These are phyloP conservation scores for Agrocybe pediades DNA, from an alignment of 768 basidiomycete genomes.

Conservation along the genomic window DNA sequence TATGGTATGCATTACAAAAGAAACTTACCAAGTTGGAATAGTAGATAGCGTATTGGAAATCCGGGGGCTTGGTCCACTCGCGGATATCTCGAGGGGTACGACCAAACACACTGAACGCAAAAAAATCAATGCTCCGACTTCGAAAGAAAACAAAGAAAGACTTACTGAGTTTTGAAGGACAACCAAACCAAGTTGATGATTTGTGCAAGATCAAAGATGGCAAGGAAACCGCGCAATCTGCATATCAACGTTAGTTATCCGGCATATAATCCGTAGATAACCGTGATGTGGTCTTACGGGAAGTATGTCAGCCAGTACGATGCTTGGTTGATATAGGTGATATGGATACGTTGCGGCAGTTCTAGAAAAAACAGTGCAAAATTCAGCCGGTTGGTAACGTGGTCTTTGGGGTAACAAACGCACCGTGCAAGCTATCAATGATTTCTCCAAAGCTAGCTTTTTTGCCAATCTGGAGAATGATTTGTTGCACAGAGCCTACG, in stretches of 20 bases:
- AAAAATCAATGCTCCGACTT: background rate
- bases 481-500: constrained; percentile 43
- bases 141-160: constrained; percentile 8
- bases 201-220: constrained; percentile 94
- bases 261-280: background rate
- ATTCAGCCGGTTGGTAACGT: background rate
- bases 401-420: constrained; percentile 18
- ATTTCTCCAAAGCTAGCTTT: constrained; percentile 50
- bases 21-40: constrained; percentile 42
- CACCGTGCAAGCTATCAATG: constrained; percentile 45
- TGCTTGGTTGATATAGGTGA: constrained; percentile 88
- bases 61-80: constrained; percentile 85
- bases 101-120: constrained; percentile 53
- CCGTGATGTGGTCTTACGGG: constrained; percentile 59
- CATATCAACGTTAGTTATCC: background rate
- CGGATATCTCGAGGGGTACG: constrained; percentile 85
- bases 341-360: constrained; percentile 73
- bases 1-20: background rate
- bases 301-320: constrained; percentile 95
- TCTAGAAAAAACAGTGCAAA: constrained; percentile 35
- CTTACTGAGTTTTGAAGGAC: constrained; percentile 81
- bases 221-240: constrained; percentile 92
- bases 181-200: constrained; percentile 87
- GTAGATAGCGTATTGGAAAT: constrained; percentile 73
- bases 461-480: constrained; percentile 43